A percentile compares a stretch with the other conserved stretches of the same genome.
Evolutionary conservation across 352 stramenopile species (phyloP).

Genomic region (Phytophthora rubi): DNA sequence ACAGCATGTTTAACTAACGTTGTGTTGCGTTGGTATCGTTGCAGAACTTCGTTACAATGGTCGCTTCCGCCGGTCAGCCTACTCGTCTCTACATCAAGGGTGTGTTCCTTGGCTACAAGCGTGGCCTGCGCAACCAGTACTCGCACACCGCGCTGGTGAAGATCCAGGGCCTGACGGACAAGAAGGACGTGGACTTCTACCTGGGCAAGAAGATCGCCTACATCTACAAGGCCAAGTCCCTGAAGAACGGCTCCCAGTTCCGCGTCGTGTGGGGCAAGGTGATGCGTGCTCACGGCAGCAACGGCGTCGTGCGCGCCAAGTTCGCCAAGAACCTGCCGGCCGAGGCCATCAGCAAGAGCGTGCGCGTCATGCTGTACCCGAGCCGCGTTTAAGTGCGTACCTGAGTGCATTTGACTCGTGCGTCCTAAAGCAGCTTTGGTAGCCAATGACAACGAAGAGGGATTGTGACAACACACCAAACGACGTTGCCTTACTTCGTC

Average conservation of each 20-base stretch:
- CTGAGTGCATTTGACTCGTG: conserved; percentile 29
- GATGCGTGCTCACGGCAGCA: conserved; percentile 96
- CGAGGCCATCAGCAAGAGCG: conserved; percentile 95
- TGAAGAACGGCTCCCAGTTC: conserved; percentile 98
- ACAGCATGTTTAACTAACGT: conserved; percentile 14
- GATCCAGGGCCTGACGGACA: conserved; percentile 98
- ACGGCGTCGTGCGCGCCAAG: conserved; percentile 98
- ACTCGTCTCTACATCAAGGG: conserved; percentile 99
- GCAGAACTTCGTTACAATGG: conserved; percentile 89
- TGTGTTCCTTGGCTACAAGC: conserved; percentile 99
- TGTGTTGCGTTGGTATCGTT: conserved; percentile 8
- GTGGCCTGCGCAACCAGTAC: conserved; percentile 98
- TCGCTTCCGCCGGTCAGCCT: conserved; percentile 91
- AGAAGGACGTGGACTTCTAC: conserved; percentile 99
- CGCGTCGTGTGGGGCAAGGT: conserved; percentile 99
- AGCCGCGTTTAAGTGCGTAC: conserved; percentile 93
- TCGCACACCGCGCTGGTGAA: conserved; percentile 99
- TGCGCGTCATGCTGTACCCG: conserved; percentile 99
- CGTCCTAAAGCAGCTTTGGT: conserved; percentile 41
- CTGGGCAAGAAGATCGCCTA: conserved; percentile 99
- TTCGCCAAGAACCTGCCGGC: conserved; percentile 98
- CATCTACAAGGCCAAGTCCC: conserved; percentile 98
- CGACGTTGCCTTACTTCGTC: conserved; percentile 11
- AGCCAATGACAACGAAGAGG: conserved; percentile 59
- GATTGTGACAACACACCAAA: conserved; percentile 46